Evolutionary conservation across 2,329 filamentous ascomycete species (phyloP).

Genomic region (Beauveria varroae): DNA sequence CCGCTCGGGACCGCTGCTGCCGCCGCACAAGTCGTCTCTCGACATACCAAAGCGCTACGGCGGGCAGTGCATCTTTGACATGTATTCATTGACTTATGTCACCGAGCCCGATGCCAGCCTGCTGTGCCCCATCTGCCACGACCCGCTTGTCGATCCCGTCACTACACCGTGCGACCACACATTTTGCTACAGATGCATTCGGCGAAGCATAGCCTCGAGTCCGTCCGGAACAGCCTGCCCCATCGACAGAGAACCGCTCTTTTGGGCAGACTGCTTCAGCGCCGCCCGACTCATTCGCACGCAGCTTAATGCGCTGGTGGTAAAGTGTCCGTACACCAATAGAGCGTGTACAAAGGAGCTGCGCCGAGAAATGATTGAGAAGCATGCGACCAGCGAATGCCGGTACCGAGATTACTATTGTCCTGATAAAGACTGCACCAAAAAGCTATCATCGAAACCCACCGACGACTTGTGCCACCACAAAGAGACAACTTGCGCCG

Average conservation of each 20-base stretch:
- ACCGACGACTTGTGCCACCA: slow-evolving; percentile 48
- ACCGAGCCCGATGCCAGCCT: slow-evolving; percentile 38
- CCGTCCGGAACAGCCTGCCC: slow-evolving; percentile 42
- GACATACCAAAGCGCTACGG: slow-evolving; percentile 32
- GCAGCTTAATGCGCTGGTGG: slow-evolving; percentile 52
- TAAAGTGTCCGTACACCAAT: slow-evolving; percentile 48
- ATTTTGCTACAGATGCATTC: slow-evolving; percentile 54
- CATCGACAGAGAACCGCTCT: slow-evolving; percentile 44
- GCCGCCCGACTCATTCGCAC: slow-evolving; percentile 45
- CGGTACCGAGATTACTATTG: slow-evolving; percentile 49
- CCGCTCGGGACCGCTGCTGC: slow-evolving; percentile 26
- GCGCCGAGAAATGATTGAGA: slow-evolving; percentile 45
- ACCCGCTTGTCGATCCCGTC: slow-evolving; percentile 51
- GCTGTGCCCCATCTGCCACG: slow-evolving; percentile 50
- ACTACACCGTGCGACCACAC: slow-evolving; percentile 58
- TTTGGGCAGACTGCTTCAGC: slow-evolving; percentile 33
- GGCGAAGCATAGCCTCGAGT: slow-evolving; percentile 32
- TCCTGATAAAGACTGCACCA: slow-evolving; percentile 43
- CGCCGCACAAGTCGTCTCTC: slow-evolving; percentile 31
- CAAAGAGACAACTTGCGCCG: slow-evolving; percentile 40
- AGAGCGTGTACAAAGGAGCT: slow-evolving; percentile 44
- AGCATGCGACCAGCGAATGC: slow-evolving; percentile 51
- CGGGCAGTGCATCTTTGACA: slow-evolving; percentile 33
- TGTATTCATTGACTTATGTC: slow-evolving; percentile 38
- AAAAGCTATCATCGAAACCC: slow-evolving; percentile 44